A percentile compares a stretch with the other conserved stretches of the same genome.
phyloP scores from a whole-genome alignment of 2,329 filamentous ascomycete genomes.

The Phoma sp. region DNA sequence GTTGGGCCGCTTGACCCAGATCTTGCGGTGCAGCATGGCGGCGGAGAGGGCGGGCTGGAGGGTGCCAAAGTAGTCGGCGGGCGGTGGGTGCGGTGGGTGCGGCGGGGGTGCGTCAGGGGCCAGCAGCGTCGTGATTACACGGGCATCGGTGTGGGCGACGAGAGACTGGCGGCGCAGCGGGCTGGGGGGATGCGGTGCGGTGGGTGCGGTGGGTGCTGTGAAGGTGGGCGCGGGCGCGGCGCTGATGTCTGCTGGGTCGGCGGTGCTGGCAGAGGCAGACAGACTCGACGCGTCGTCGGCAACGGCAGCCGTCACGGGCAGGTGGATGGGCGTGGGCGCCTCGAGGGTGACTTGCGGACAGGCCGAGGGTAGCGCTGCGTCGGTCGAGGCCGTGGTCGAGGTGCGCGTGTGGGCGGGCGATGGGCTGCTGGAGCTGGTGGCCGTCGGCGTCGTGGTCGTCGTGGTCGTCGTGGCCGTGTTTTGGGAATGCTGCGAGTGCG shows the following conservation, averaged over 20 bases:
- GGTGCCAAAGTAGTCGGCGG: conserved; percentile 51
- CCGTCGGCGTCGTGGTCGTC: conserved; percentile 19
- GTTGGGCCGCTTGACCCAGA: conserved; percentile 90
- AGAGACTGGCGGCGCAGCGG: conserved; percentile 52
- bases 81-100: conserved; percentile 26
- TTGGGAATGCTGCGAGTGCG: conserved; percentile 19
- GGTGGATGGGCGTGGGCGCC: conserved; percentile 42
- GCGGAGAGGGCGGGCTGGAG: conserved; percentile 34
- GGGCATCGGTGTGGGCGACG: conserved; percentile 49
- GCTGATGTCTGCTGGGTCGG: conserved; percentile 23
- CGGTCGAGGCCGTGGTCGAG: conserved; percentile 11
- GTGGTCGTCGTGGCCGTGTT: conserved; percentile 5
- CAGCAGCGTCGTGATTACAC: conserved; percentile 61
- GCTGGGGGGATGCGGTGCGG: conserved; percentile 42
- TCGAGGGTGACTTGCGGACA: conserved; percentile 37
- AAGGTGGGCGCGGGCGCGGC: neutral
- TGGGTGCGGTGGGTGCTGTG: conserved; percentile 6
- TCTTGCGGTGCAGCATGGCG: conserved; percentile 69
- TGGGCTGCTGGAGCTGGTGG: conserved; percentile 11
- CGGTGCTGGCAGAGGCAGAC: conserved; percentile 11
- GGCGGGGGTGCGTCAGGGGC: conserved; percentile 47
- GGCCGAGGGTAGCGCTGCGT: neutral
- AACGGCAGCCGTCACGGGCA: conserved; percentile 16
- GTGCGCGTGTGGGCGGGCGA: conserved; percentile 18
- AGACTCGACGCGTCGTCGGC: conserved; percentile 19